A percentile compares a stretch with the other conserved stretches of the same genome.
phyloP scores from a whole-genome alignment of 495 filamentous ascomycete species.

The Xylaria castorea region DNA sequence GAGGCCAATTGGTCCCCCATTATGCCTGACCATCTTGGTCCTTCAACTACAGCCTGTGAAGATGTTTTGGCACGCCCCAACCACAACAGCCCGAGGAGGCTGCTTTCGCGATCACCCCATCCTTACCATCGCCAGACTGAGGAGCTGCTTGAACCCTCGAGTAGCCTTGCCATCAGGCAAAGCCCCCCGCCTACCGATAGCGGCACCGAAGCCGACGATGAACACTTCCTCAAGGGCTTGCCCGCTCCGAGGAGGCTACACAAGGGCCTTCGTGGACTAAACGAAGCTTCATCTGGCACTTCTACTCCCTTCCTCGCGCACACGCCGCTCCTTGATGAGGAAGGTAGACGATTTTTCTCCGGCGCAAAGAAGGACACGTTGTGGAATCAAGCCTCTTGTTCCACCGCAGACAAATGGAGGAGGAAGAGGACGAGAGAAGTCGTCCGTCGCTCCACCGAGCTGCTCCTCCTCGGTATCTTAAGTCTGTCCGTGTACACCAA shows the following conservation, averaged over 20 bases:
- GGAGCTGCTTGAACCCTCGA: constrained; percentile 56
- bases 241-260: constrained; percentile 76
- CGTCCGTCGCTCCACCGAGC: constrained; percentile 51
- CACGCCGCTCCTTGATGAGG: constrained; percentile 62
- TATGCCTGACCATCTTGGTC: constrained; percentile 51
- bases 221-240: constrained; percentile 78
- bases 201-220: constrained; percentile 91
- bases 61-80: constrained; percentile 16
- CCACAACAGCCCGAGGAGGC: constrained; percentile 52
- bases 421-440: constrained; percentile 54
- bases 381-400: constrained; percentile 35
- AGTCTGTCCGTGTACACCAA: constrained; percentile 45
- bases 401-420: constrained; percentile 43
- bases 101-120: constrained; percentile 76
- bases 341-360: constrained; percentile 41
- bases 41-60: constrained; percentile 34
- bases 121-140: constrained; percentile 69
- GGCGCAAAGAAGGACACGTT: constrained; percentile 35
- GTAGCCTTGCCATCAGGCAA: constrained; percentile 43
- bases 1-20: constrained; percentile 34
- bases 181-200: constrained; percentile 78
- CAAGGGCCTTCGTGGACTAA: constrained; percentile 72
- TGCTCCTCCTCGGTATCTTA: constrained; percentile 52
- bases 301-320: constrained; percentile 68
- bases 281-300: constrained; percentile 53